These are phyloP conservation scores for Canariomyces notabilis DNA, from an alignment of 2,329 filamentous ascomycete genomes.

Conservation along the genomic window DNA sequence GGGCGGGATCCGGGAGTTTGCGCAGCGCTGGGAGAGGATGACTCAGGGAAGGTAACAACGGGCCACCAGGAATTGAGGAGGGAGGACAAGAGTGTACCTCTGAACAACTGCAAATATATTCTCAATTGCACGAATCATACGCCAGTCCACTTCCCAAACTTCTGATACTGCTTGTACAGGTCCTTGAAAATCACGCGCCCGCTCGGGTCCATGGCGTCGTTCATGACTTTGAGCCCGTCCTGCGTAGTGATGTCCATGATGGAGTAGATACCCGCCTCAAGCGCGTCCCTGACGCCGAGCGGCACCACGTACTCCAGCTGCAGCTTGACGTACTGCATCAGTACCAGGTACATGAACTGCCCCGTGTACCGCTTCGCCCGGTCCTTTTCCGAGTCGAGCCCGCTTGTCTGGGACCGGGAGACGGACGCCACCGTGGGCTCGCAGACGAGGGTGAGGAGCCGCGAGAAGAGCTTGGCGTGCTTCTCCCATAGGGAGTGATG, in stretches of 20 bases:
- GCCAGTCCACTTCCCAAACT: slow-evolving; percentile 61
- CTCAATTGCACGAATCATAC: slow-evolving; percentile 36
- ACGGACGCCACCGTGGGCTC: slow-evolving; percentile 25
- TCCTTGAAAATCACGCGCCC: slow-evolving; percentile 55
- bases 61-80: not conserved
- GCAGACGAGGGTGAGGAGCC: slow-evolving; percentile 51
- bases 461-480: slow-evolving; percentile 48
- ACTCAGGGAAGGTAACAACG: slow-evolving; percentile 23
- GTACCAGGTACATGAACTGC: slow-evolving; percentile 56
- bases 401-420: slow-evolving; percentile 43
- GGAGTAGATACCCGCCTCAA: slow-evolving; percentile 54
- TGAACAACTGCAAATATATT: not conserved
- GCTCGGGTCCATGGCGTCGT: slow-evolving; percentile 54
- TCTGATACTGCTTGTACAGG: slow-evolving; percentile 55
- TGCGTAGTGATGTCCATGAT: slow-evolving; percentile 54
- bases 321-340: slow-evolving; percentile 56
- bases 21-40: slow-evolving; percentile 66
- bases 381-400: slow-evolving; percentile 56
- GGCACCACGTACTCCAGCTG: slow-evolving; percentile 53
- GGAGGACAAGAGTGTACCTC: not conserved
- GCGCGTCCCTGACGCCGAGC: slow-evolving; percentile 46
- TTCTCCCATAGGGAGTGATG: slow-evolving; percentile 31
- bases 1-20: slow-evolving; percentile 76
- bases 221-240: slow-evolving; percentile 51
- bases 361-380: slow-evolving; percentile 57